These are phyloP conservation scores for Chytridiales sp. DNA, from an alignment of 371 early-diverging fungal genomes.

Conservation along the genomic window DNA sequence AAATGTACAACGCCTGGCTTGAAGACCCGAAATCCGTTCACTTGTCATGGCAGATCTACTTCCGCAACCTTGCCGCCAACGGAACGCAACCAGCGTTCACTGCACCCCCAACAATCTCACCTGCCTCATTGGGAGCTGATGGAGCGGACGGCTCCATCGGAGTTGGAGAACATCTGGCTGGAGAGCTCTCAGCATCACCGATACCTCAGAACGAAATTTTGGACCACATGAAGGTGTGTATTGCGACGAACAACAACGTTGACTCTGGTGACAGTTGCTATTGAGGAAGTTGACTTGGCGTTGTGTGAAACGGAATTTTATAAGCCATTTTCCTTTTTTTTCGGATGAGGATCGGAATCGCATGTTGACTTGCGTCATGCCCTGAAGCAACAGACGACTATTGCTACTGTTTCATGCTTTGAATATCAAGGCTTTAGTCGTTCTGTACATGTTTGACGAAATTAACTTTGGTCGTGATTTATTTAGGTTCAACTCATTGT, in stretches of 20 bases:
- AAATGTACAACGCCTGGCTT: slow-evolving; percentile 93
- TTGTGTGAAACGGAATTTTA: too few relatives aligned
- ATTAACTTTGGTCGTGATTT: too few relatives aligned
- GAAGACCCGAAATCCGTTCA: slow-evolving; percentile 91
- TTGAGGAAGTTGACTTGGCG: too few relatives aligned
- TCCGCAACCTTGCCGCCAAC: slow-evolving; percentile 80
- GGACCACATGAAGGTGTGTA: slow-evolving; percentile 94
- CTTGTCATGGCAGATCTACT: slow-evolving; percentile 95
- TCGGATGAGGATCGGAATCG: too few relatives aligned
- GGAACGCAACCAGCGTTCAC: slow-evolving; percentile 27
- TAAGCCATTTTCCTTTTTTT: too few relatives aligned
- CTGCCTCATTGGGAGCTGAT: slow-evolving; percentile 46
- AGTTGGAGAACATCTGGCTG: slow-evolving; percentile 33
- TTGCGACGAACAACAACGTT: too few relatives aligned
- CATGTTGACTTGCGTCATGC: too few relatives aligned
- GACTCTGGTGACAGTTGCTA: too few relatives aligned
- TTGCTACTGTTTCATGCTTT: not conserved
- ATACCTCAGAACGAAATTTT: slow-evolving; percentile 66
- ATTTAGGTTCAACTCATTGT: slow-evolving; percentile 84
- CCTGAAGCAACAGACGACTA: too few relatives aligned
- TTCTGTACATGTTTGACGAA: too few relatives aligned
- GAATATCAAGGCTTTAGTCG: too few relatives aligned
- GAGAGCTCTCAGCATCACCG: slow-evolving; percentile 15
- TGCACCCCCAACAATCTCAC: slow-evolving; percentile 67
- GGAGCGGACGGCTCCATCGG: slow-evolving; percentile 31